Evolutionary conservation across 2,329 filamentous ascomycete species (phyloP).

Genomic region (Venturiaceae sp.): DNA sequence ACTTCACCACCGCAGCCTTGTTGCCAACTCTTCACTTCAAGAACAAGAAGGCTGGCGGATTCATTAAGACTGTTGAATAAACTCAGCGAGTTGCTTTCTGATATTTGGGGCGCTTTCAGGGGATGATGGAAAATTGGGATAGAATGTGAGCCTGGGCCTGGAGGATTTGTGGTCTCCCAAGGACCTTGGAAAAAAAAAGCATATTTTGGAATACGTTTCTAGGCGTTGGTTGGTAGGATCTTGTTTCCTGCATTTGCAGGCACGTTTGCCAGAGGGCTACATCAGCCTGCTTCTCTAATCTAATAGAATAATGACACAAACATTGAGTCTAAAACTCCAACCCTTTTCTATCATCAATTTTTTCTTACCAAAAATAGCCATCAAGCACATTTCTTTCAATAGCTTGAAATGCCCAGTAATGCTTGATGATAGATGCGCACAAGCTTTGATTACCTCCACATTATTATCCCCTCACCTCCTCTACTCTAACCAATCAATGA

Average conservation of each 20-base stretch:
- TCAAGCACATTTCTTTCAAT: too few relatives aligned
- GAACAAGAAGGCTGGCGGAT: slow-evolving; percentile 31
- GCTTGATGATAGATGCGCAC: too few relatives aligned
- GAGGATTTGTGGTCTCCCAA: not conserved
- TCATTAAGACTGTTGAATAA: slow-evolving; percentile 7
- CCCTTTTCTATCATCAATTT: too few relatives aligned
- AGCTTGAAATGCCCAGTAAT: too few relatives aligned
- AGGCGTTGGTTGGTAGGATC: not conserved
- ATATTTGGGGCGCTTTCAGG: not conserved
- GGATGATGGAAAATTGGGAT: not conserved
- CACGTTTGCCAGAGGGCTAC: not conserved
- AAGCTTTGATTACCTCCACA: too few relatives aligned
- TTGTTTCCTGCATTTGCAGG: not conserved
- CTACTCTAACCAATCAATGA: too few relatives aligned
- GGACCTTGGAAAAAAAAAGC: not conserved
- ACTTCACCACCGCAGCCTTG: slow-evolving; percentile 33
- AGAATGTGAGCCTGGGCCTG: not conserved
- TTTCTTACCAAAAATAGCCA: too few relatives aligned
- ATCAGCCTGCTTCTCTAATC: not conserved
- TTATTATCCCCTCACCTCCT: too few relatives aligned
- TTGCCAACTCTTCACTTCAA: slow-evolving; percentile 40
- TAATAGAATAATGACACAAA: not conserved
- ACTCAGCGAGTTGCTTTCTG: not conserved
- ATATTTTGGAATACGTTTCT: not conserved
- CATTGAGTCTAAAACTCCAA: not conserved